Evolutionary conservation across 1,284 basidiomycete species (phyloP).

Genomic region (Bjerkandera adusta): DNA sequence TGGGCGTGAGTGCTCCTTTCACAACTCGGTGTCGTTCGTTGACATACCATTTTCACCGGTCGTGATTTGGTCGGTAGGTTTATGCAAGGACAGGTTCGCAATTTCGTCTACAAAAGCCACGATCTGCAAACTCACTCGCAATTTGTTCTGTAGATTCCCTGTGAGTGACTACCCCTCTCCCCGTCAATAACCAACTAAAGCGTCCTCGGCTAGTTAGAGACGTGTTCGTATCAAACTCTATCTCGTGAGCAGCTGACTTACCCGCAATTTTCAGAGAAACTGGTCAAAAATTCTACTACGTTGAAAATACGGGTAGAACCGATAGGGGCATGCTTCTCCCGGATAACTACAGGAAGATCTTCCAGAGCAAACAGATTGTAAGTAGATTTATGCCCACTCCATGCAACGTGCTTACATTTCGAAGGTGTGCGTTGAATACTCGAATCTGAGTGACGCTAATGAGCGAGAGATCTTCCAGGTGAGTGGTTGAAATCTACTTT

Average conservation of each 20-base stretch:
- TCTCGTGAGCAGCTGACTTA: too few relatives aligned
- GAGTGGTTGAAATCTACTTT: slow-evolving; percentile 9
- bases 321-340: slow-evolving; percentile 41
- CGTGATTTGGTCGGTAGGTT: slow-evolving; percentile 40
- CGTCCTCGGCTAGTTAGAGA: too few relatives aligned
- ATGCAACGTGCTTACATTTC: background rate
- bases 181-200: too few relatives aligned
- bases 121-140: too few relatives aligned
- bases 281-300: slow-evolving; percentile 55
- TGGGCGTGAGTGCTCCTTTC: slow-evolving; percentile 39
- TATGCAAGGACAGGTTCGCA: slow-evolving; percentile 52
- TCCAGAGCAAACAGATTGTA: slow-evolving; percentile 64
- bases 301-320: slow-evolving; percentile 29
- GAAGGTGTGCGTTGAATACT: slow-evolving; percentile 65
- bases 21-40: background rate
- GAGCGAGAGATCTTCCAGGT: slow-evolving; percentile 80
- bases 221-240: background rate
- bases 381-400: too few relatives aligned
- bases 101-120: too few relatives aligned
- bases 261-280: too few relatives aligned
- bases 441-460: slow-evolving; percentile 52
- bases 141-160: too few relatives aligned
- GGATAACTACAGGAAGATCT: slow-evolving; percentile 49
- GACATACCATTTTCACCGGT: background rate
- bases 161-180: too few relatives aligned